phyloP scores from a whole-genome alignment of 805 yeast genomes.

The Sugiyamaella smithiae region DNA sequence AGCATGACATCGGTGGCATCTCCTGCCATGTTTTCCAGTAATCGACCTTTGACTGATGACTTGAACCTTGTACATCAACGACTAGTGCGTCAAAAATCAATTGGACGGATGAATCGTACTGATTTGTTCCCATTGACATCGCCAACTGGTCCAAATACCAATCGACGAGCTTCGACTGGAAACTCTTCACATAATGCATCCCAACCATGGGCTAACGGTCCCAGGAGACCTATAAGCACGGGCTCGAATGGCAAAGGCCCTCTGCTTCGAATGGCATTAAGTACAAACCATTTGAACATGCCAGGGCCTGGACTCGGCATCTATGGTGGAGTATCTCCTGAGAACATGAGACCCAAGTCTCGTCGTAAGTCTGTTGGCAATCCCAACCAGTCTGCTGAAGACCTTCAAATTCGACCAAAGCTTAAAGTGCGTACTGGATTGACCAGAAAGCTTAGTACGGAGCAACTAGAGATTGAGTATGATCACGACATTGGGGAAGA shows the following conservation, averaged over 20 bases:
- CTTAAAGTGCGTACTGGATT: not conserved
- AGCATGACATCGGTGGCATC: not conserved
- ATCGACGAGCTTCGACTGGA: conserved; percentile 16
- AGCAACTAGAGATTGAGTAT: conserved; percentile 34
- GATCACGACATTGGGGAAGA: conserved; percentile 45
- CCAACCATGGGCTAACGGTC: conserved; percentile 2
- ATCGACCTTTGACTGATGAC: conserved; percentile 12
- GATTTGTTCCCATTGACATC: not conserved
- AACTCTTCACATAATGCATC: not conserved
- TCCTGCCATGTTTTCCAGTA: conserved; percentile 2
- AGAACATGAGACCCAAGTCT: not conserved
- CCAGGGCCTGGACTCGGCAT: conserved; percentile 13
- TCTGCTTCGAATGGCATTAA: conserved; percentile 19
- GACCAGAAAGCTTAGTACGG: conserved; percentile 14
- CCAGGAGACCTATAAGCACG: conserved; percentile 8
- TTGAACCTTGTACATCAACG: conserved; percentile 8
- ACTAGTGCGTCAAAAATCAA: conserved; percentile 11
- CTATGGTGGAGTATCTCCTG: not conserved
- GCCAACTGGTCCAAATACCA: not conserved
- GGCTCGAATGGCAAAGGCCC: conserved; percentile 7
- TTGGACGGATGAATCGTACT: conserved; percentile 3
- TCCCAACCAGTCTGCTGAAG: not conserved
- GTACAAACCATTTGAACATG: conserved; percentile 18
- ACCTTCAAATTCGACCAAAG: conserved; percentile 5
- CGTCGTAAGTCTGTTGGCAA: not conserved